These are phyloP conservation scores for Sedum album DNA, from an alignment of 164 flowering plant species.

Conservation along the genomic window DNA sequence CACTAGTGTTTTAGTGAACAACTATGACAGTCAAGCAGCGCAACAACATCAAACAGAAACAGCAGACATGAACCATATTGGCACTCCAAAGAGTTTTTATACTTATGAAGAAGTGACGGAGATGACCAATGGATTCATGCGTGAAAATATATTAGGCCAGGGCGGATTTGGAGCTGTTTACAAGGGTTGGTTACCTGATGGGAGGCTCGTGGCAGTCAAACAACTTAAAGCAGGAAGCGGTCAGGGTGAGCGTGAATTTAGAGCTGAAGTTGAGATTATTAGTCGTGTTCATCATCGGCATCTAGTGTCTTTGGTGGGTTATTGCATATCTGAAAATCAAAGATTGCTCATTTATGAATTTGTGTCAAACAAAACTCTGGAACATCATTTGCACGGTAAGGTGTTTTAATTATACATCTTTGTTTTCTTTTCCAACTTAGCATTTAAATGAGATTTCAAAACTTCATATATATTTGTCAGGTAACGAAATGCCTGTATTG, in stretches of 20 bases:
- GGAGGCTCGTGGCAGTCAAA: constrained; percentile 53
- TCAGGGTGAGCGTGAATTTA: constrained; percentile 58
- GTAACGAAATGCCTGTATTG: constrained; percentile 40
- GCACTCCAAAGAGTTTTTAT: constrained; percentile 24
- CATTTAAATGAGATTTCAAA: neutral
- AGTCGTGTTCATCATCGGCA: constrained; percentile 66
- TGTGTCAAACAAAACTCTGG: constrained; percentile 50
- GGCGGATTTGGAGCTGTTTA: constrained; percentile 66
- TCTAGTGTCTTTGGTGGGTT: constrained; percentile 64
- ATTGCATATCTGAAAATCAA: constrained; percentile 39
- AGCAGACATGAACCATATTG: constrained; percentile 22
- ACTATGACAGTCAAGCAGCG: neutral
- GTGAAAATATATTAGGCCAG: constrained; percentile 38
- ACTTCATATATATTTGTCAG: constrained; percentile 22
- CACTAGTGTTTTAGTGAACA: constrained; percentile 1
- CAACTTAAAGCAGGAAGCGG: constrained; percentile 57
- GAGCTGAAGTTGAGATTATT: constrained; percentile 62
- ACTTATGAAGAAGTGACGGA: constrained; percentile 47
- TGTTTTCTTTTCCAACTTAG: neutral
- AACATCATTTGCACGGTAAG: constrained; percentile 56
- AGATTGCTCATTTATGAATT: constrained; percentile 58
- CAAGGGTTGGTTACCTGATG: constrained; percentile 40
- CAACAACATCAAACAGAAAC: constrained; percentile 15
- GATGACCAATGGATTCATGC: constrained; percentile 41
- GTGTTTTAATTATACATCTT: neutral